These are phyloP conservation scores for Aspergillus versicolor DNA, from an alignment of 2,329 filamentous ascomycete species.

Conservation along the genomic window DNA sequence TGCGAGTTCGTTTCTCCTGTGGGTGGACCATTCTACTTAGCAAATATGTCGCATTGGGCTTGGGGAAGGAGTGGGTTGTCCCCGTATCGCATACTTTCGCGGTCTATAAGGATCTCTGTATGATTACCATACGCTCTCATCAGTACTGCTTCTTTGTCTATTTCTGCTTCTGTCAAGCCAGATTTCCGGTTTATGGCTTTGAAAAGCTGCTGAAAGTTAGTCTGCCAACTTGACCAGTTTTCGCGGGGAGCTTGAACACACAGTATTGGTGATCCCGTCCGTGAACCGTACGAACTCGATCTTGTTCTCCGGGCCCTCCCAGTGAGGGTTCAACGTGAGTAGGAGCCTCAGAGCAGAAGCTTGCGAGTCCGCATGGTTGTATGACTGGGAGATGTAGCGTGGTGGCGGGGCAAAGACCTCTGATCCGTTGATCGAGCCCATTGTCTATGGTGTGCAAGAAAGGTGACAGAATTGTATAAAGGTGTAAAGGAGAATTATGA, in stretches of 20 bases:
- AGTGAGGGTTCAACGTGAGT: conserved; percentile 76
- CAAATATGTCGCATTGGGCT: conserved; percentile 35
- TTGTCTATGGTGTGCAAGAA: not conserved
- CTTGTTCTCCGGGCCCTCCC: conserved; percentile 69
- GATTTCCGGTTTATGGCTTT: conserved; percentile 53
- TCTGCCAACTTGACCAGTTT: conserved; percentile 15
- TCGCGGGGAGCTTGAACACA: conserved; percentile 38
- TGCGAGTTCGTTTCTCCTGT: conserved; percentile 67
- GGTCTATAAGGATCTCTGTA: conserved; percentile 93
- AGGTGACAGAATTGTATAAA: not conserved
- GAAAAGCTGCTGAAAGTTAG: conserved; percentile 43
- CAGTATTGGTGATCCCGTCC: conserved; percentile 96
- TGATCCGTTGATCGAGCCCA: conserved; percentile 4
- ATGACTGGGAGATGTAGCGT: conserved; percentile 69
- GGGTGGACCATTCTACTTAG: conserved; percentile 31
- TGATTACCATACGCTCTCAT: conserved; percentile 92
- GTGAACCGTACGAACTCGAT: conserved; percentile 90
- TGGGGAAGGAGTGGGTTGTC: conserved; percentile 2
- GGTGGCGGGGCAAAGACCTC: conserved; percentile 18
- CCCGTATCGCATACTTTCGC: conserved; percentile 67
- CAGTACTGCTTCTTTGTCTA: conserved; percentile 82
- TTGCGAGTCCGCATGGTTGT: conserved; percentile 74
- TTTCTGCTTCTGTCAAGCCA: conserved; percentile 70
- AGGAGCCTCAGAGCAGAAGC: conserved; percentile 78
- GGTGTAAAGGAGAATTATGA: not conserved